Evolutionary conservation across 2,329 filamentous ascomycete species (phyloP).

Genomic region (Aspergillus clavatus): DNA sequence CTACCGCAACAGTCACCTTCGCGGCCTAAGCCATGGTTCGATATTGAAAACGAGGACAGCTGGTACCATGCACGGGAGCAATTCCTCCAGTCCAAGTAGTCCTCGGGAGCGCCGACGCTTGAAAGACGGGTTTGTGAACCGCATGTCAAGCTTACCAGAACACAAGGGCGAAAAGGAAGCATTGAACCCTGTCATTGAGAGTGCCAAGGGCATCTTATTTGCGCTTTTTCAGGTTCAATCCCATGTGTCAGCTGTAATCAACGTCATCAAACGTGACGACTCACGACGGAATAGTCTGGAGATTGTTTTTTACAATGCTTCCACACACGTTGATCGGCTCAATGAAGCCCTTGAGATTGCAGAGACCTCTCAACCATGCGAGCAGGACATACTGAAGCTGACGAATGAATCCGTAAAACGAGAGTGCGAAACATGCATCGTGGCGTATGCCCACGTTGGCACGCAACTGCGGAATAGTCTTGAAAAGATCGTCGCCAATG

Average conservation of each 20-base stretch:
- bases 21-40: constrained; percentile 55
- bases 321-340: constrained; percentile 52
- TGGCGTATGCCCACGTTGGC: constrained; percentile 47
- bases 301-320: constrained; percentile 53
- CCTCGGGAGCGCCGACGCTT: constrained; percentile 39
- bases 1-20: constrained; percentile 51
- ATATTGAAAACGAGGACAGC: constrained; percentile 40
- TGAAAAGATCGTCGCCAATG: constrained; percentile 50
- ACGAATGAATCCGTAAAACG: constrained; percentile 41
- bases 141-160: constrained; percentile 55
- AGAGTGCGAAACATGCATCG: constrained; percentile 48
- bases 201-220: constrained; percentile 52
- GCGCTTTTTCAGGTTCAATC: constrained; percentile 50
- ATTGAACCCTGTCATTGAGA: constrained; percentile 50
- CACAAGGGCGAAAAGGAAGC: constrained; percentile 47
- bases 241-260: constrained; percentile 44
- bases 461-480: constrained; percentile 46
- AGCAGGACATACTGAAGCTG: constrained; percentile 43
- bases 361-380: constrained; percentile 46
- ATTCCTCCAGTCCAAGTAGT: constrained; percentile 43
- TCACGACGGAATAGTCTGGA: constrained; percentile 49
- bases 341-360: constrained; percentile 51
- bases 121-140: constrained; percentile 44
- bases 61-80: constrained; percentile 30
- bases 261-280: constrained; percentile 45